A percentile compares a stretch with the other conserved stretches of the same genome.
These are phyloP conservation scores for Lolium rigidum DNA, from an alignment of 176 grass and related monocot species.

Conservation along the genomic window DNA sequence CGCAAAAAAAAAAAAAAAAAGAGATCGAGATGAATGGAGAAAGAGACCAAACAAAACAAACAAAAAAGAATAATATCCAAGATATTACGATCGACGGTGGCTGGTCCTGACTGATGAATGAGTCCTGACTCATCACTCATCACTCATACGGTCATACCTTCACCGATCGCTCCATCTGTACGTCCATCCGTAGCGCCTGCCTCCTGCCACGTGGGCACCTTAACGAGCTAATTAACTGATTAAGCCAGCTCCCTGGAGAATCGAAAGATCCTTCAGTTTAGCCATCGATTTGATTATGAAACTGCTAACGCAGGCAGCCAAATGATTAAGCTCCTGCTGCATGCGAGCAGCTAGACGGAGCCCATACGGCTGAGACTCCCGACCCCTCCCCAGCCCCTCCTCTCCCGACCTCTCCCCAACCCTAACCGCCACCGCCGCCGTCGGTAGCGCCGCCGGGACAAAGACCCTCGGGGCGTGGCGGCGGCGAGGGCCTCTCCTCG, in stretches of 20 bases:
- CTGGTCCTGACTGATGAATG: background rate
- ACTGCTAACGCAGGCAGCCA: background rate
- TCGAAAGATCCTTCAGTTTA: background rate
- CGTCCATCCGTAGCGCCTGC: background rate
- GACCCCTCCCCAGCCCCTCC: too few species aligned
- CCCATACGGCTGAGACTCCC: too few species aligned
- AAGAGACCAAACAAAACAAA: background rate
- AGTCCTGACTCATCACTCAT: background rate
- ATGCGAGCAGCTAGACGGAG: too few species aligned
- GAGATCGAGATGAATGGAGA: too few species aligned
- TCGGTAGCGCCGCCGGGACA: too few species aligned
- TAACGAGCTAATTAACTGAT: background rate
- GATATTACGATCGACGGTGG: background rate
- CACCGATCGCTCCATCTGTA: background rate
- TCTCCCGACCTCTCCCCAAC: too few species aligned
- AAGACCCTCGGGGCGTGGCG: too few species aligned
- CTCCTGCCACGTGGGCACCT: background rate
- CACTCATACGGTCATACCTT: background rate
- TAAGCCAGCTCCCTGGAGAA: background rate
- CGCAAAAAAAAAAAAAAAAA: too few species aligned
- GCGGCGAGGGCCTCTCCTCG: too few species aligned
- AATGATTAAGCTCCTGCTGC: too few species aligned
- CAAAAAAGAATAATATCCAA: background rate
- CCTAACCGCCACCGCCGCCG: too few species aligned
- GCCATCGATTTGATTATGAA: background rate